Base-by-base conservation (phyloP, 2,329 filamentous ascomycete species). In the Alternaria novae-zelandiae region DNA sequence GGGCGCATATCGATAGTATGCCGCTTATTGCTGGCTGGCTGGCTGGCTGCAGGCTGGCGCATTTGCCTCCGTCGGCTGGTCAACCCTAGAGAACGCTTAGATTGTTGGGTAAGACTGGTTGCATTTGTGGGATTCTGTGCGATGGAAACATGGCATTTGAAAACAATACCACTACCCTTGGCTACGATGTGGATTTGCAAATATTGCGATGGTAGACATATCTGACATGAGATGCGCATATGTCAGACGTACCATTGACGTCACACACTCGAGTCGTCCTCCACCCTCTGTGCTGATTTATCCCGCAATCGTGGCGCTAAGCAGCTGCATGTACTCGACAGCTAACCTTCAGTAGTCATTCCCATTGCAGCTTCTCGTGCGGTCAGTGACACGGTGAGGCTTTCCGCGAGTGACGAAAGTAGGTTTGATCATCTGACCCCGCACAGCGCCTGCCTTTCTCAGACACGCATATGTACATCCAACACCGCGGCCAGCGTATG, bases 1-100 rank as follows among this genome's bases (percentile, higher is more conserved):
- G 54, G 58, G 7, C 54, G 47, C 47, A 61, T 65, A 62, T 56
- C 50, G 59, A 65, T 65, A 59, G 43, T 57, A 15, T 51, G 50
- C 50, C 44, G 54, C 55, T 44, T 54, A 21, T n/a, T 43, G 25
- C 50, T 54, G 51, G 36, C 20, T 20, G 46, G 36, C 20, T 20
- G 46, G 46, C 25, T 20, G 17, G 17, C 43, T 20, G 17, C 43
- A 45, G 55, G 60, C 28, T 54, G 30, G 57, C 43, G 54, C 25
- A 13, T 61, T 17, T 57, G 54, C 44, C 54, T 53, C 41, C 12
- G 36, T 44, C 47, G 46, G 17, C 57, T 23, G 25, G 49, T 36
- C 36, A 17, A 43, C 56, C 26, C 54, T 51, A 53, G 28, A 36
- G 41, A n/a, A 28, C 43, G 13, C 41, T 30, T 51, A 15, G 44